Conservation (phyloP, 768 basidiomycete species). For the Auricularia auricula-judae region DNA sequence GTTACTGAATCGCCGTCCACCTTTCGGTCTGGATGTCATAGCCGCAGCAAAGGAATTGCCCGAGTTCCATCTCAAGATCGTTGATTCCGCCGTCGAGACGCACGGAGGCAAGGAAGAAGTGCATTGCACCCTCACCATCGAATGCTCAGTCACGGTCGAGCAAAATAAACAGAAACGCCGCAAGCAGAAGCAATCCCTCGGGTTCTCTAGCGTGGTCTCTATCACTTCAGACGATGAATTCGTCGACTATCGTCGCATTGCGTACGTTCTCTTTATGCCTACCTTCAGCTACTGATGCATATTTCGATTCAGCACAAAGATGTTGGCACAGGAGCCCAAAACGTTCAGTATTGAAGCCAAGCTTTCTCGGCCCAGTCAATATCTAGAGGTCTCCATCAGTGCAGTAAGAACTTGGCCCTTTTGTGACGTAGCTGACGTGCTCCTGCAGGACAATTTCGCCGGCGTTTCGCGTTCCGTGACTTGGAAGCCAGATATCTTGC, state of each 20-base stretch:
- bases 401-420: conserved; percentile 34
- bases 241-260: conserved; percentile 70
- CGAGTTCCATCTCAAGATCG: conserved; percentile 43
- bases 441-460: conserved; percentile 57
- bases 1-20: conserved; percentile 64
- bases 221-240: conserved; percentile 64
- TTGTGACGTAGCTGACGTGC: conserved; percentile 7
- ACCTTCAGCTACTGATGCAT: background rate
- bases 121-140: conserved; percentile 42
- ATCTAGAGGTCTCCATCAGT: conserved; percentile 44
- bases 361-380: conserved; percentile 69
- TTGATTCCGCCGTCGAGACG: conserved; percentile 30
- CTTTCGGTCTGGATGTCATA: conserved; percentile 65
- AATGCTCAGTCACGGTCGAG: conserved; percentile 38
- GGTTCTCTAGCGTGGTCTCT: conserved; percentile 64
- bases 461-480: conserved; percentile 43
- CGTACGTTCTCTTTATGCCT: conserved; percentile 32
- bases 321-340: conserved; percentile 40
- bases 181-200: conserved; percentile 17
- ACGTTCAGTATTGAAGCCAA: conserved; percentile 47
- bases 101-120: conserved; percentile 44
- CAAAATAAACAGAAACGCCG: conserved; percentile 34
- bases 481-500: conserved; percentile 46
- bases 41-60: conserved; percentile 54
- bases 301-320: conserved; percentile 45